Base-by-base conservation (phyloP, 306 rosid species). In the Acacia acuminata region DNA sequence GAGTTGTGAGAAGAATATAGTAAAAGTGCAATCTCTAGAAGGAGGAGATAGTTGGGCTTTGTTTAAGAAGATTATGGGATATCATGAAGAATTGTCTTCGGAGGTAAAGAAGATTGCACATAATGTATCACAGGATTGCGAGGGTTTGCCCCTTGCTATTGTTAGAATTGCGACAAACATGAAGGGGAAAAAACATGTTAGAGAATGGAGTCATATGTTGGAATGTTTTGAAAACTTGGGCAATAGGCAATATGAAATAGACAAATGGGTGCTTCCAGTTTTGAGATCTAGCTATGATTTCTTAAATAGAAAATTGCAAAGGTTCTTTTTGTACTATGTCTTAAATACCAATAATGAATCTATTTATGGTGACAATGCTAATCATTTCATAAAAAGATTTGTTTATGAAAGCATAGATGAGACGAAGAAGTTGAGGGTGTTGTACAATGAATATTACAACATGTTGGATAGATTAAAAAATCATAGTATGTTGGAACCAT, bases 321-420 rank as follows among this genome's bases (percentile, higher is more conserved):
- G 27, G 9, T 56, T 20, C 24, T 27, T 27, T 27, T 56, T 56
- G 27, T 8, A n/a, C 20, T 56, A 13, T n/a, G 27, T 2, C 0
- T 56, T 56, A n/a, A 8, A 3, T 56, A 9, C 12, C 1, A 0
- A 0, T n/a, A 0, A 0, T 1, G 0, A 19, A 19, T 0, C 0
- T 19, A 0, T 1, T 20, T 0, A 2, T n/a, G 3, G 2, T 20
- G 4, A 0, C 4, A 0, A n/a, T 8, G 27, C 1, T 7, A 0
- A n/a, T 8, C 4, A 0, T 56, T 56, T 56, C 2, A 8, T 8
- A 2, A 56, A 11, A 8, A 55, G 63, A 20, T n/a, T 8, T 20
- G 63, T 8, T 36, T 36, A 4, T 56, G 63, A 56, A n/a, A 22
- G 5, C 24, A 56, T 56, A 0, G 27, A 56, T 20, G 13, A 0